Percentiles rank a stretch among this genome's conserved stretches.
Conservation (phyloP, 1,284 basidiomycete species). For the Marasmius sp. region DNA sequence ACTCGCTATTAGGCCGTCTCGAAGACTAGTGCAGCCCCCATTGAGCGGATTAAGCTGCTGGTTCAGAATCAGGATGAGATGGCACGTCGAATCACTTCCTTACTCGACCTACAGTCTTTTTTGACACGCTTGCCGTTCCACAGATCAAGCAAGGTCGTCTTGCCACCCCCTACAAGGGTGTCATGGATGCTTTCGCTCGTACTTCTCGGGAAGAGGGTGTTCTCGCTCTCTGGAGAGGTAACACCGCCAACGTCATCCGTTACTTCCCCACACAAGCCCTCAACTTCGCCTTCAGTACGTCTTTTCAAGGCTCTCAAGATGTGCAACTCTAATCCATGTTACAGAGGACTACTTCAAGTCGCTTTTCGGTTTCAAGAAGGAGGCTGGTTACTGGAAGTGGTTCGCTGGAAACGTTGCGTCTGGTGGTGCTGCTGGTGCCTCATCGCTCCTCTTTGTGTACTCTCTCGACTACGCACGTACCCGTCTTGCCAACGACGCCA, state of each 20-base stretch:
- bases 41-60: slow-evolving; percentile 98
- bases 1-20: slow-evolving; percentile 74
- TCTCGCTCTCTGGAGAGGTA: slow-evolving; percentile 91
- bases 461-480: slow-evolving; percentile 97
- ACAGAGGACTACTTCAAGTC: slow-evolving; percentile 97
- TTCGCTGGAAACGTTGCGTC: slow-evolving; percentile 92
- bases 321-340: slow-evolving; percentile 12
- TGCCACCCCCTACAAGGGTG: slow-evolving; percentile 89
- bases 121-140: slow-evolving; percentile 1
- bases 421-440: slow-evolving; percentile 96
- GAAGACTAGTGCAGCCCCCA: slow-evolving; percentile 97
- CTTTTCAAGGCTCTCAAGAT: neutral
- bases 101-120: neutral
- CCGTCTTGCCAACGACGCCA: slow-evolving; percentile 95
- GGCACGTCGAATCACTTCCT: slow-evolving; percentile 41
- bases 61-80: slow-evolving; percentile 98
- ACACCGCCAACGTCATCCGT: slow-evolving; percentile 97
- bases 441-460: slow-evolving; percentile 96
- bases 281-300: slow-evolving; percentile 93
- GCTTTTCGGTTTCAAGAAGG: slow-evolving; percentile 89
- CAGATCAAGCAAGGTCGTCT: slow-evolving; percentile 98
- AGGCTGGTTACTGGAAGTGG: slow-evolving; percentile 88
- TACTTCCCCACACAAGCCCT: slow-evolving; percentile 97
- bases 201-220: slow-evolving; percentile 92
- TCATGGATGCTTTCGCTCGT: slow-evolving; percentile 84